Conservation (phyloP, 129 eudicot species). For the Mikania micrantha region DNA sequence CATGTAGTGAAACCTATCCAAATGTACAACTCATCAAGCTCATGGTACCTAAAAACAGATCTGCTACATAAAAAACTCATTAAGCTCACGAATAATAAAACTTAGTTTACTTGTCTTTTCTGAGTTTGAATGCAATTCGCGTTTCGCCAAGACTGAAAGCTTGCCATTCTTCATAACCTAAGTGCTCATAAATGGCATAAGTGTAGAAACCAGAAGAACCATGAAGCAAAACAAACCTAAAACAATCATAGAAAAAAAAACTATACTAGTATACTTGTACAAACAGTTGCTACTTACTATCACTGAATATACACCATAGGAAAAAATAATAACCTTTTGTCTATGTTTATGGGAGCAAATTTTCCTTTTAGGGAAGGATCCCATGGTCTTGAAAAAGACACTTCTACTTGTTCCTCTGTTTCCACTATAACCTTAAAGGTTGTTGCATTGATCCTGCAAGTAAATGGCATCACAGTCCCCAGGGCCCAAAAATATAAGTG, state of each 20-base stretch:
- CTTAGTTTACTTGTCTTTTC: constrained; percentile 42
- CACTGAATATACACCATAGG: not conserved
- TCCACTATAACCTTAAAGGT: constrained; percentile 31
- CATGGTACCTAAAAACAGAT: not conserved
- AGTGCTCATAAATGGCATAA: constrained; percentile 52
- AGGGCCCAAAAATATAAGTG: not conserved
- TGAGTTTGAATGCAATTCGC: constrained; percentile 47
- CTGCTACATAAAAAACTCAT: too few species aligned
- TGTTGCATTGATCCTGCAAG: constrained; percentile 33
- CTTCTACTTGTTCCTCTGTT: constrained; percentile 38
- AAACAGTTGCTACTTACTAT: not conserved
- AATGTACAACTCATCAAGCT: not conserved
- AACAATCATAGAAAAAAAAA: not conserved
- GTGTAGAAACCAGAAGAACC: constrained; percentile 61
- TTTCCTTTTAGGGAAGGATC: constrained; percentile 27
- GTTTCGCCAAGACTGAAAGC: constrained; percentile 45
- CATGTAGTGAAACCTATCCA: constrained; percentile 37
- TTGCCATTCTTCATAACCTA: constrained; percentile 40
- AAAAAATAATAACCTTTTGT: constrained; percentile 21
- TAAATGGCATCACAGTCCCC: not conserved
- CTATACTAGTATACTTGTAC: not conserved
- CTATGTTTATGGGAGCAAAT: constrained; percentile 40
- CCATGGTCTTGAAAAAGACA: constrained; percentile 37
- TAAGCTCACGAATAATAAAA: not conserved
- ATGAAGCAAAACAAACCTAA: constrained; percentile 48